Percentiles rank a stretch among this genome's conserved stretches.
These are phyloP conservation scores for Yamadazyma nakazawae DNA, from an alignment of 805 yeast genomes.

Conservation along the genomic window DNA sequence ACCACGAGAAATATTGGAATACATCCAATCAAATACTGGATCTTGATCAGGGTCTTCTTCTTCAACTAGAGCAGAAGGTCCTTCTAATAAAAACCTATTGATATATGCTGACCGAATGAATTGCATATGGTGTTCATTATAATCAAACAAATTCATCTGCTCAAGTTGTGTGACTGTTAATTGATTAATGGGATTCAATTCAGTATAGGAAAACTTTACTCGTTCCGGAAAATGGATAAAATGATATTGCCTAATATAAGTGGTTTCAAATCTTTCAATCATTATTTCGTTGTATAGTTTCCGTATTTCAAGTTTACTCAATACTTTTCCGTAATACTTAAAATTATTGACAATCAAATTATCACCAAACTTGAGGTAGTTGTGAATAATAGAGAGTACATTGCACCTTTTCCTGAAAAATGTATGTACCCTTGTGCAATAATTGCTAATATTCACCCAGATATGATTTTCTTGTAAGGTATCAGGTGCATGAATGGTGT, in stretches of 20 bases:
- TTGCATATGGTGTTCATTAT: slow-evolving; percentile 3
- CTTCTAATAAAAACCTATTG: not conserved
- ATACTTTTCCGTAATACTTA: slow-evolving; percentile 1
- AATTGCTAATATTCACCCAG: slow-evolving; percentile 4
- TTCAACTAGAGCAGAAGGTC: not conserved
- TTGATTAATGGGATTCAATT: slow-evolving; percentile 1
- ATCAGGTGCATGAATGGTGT: slow-evolving; percentile 1
- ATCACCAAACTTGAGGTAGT: slow-evolving; percentile 14
- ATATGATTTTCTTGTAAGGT: slow-evolving; percentile 9
- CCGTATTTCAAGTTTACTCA: not conserved
- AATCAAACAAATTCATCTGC: not conserved
- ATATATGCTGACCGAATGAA: not conserved
- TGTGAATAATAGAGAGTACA: slow-evolving; percentile 16
- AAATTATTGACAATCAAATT: slow-evolving; percentile 6
- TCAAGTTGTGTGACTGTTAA: not conserved
- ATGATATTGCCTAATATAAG: slow-evolving; percentile 14
- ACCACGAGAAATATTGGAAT: not conserved
- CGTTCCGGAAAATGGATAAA: slow-evolving; percentile 20
- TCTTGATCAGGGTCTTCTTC: slow-evolving; percentile 1
- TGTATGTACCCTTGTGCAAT: slow-evolving; percentile 17
- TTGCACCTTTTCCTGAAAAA: slow-evolving; percentile 22
- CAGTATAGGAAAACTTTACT: slow-evolving; percentile 3
- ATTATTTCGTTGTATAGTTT: slow-evolving; percentile 20
- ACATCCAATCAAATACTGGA: slow-evolving; percentile 6
- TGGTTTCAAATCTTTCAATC: slow-evolving; percentile 17